Evolutionary conservation across 257 asterid species (phyloP).

Genomic region (Przewalskia tangutica): DNA sequence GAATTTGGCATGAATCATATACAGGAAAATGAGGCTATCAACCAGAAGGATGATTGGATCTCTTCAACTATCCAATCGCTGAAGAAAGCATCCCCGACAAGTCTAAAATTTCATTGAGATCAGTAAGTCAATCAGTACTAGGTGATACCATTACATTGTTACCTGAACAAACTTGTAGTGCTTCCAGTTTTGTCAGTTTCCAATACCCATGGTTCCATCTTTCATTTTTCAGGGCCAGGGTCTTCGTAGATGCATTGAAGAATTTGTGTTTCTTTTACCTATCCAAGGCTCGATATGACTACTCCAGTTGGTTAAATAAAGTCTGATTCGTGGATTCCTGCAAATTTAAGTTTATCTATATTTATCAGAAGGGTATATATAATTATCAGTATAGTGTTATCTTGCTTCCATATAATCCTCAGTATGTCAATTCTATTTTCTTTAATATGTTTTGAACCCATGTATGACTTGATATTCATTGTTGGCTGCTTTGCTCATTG

Average conservation of each 20-base stretch:
- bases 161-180: not conserved
- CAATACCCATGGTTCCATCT: too few species aligned
- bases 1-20: constrained; percentile 6
- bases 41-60: constrained; percentile 57
- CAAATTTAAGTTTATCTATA: not conserved
- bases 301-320: not conserved
- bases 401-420: too few species aligned
- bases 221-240: too few species aligned
- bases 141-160: not conserved
- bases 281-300: too few species aligned
- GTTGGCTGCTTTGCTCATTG: too few species aligned
- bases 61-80: constrained; percentile 52
- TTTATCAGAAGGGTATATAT: not conserved
- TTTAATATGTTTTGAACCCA: too few species aligned
- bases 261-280: too few species aligned
- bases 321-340: not conserved
- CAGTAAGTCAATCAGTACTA: constrained; percentile 28
- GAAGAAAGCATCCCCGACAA: constrained; percentile 80
- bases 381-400: not conserved
- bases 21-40: constrained; percentile 51
- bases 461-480: too few species aligned
- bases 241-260: too few species aligned
- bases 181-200: too few species aligned
- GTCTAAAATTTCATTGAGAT: constrained; percentile 86
- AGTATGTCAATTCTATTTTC: too few species aligned